Evolutionary conservation across 768 basidiomycete genomes (phyloP), one percentile per base, ranked within the genome.

Genomic region (Leccinum longicurvipes): DNA sequence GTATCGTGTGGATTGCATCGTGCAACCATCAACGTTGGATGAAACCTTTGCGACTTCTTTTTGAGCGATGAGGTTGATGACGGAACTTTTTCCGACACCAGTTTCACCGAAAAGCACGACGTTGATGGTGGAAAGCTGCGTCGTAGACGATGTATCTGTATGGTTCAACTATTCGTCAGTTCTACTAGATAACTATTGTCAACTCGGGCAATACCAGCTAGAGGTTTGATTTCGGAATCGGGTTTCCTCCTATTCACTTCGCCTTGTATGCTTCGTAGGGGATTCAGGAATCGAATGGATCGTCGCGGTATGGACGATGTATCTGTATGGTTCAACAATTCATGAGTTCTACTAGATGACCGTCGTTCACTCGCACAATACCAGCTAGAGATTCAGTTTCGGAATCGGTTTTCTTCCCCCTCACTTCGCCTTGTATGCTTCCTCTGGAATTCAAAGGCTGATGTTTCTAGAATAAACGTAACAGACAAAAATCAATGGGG

Each of bases 71-170:
- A 71, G 67, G 31, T 72, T 71, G 53, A 70, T 62, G 25, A 70
- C 64, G 1, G 67, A 63, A 44, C 69, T 69, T 50, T 72, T 71
- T 6, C 69, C 71, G n/a, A 68, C 57, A 19, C 77, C 75, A 1
- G 73, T 66, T 56, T 76, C 75, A 5, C 77, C 77, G 41, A 78
- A 77, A 19, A 79, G 54, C 3, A 79, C 61, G 39, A 78, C 62
- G 32, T 78, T 79, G 49, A 60, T 31, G 25, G 60, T 56, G 19
- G 1, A 19, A n/a, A 51, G 36, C 11, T 24, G 58, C 28, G 50
- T n/a, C 31, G 47, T 19, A 11, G 8, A 14, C 1, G 58, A 5
- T 32, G 53, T 14, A 54, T 46, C 31, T 46, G 41, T 25, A 19
- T 42, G 14, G 23, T 17, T 59, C 63, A 50, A 45, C 21, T 25